Conservation (phyloP, 257 asterid genomes). For the Solanum commersonii region DNA sequence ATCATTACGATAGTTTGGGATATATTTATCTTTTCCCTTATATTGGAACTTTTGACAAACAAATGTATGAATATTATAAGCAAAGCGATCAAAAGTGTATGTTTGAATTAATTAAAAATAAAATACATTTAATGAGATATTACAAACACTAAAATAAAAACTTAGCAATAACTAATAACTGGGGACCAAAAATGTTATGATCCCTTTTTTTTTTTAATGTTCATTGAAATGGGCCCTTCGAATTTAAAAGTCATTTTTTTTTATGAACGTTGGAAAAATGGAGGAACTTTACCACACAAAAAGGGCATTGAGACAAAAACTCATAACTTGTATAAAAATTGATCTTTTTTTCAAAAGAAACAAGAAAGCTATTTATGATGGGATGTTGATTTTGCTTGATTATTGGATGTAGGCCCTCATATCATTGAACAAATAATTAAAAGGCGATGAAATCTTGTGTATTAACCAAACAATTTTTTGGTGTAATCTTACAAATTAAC, state of each 20-base stretch:
- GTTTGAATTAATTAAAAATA: not conserved
- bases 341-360: not conserved
- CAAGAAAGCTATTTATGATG: not conserved
- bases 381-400: not conserved
- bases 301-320: not conserved
- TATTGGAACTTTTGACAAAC: not conserved
- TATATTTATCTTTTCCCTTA: too few relatives aligned
- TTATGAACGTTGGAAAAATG: constrained; percentile 25
- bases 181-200: not conserved
- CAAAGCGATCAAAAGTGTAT: not conserved
- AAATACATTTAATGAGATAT: not conserved
- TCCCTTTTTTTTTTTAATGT: too few relatives aligned
- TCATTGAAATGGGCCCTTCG: constrained; percentile 7
- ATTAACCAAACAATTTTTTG: not conserved
- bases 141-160: not conserved
- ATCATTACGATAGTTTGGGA: too few relatives aligned
- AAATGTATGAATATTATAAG: not conserved
- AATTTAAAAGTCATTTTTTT: constrained; percentile 2
- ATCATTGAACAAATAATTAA: not conserved
- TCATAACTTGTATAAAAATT: constrained; percentile 1
- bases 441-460: not conserved
- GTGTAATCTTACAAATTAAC: not conserved
- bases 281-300: not conserved
- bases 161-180: not conserved
- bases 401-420: not conserved